phyloP scores from a whole-genome alignment of 805 yeast genomes.

The Scheffersomyces lignosus region DNA sequence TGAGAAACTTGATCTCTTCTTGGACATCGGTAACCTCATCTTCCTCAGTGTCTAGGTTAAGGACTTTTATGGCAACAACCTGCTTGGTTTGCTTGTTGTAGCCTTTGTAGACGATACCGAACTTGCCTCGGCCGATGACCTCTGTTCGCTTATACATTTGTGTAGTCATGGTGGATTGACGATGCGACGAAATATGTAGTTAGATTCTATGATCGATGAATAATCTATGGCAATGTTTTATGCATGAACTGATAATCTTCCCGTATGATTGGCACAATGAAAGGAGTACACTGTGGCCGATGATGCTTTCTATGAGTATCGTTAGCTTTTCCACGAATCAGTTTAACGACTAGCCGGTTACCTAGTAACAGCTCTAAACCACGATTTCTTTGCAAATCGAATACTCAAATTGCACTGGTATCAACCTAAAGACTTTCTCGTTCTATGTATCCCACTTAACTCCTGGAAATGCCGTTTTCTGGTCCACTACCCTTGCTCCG shows the following conservation, averaged over 20 bases:
- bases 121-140: slow-evolving; percentile 93
- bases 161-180: no score
- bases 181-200: slow-evolving; percentile 3
- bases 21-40: slow-evolving; percentile 96
- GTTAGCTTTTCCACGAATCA: background rate
- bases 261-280: slow-evolving; percentile 1
- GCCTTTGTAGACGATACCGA: slow-evolving; percentile 95
- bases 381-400: no score
- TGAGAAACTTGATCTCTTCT: slow-evolving; percentile 82
- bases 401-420: no score
- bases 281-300: background rate
- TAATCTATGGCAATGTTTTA: background rate
- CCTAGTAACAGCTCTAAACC: no score
- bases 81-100: slow-evolving; percentile 65
- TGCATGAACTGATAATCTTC: background rate
- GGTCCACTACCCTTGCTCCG: no score
- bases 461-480: no score
- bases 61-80: slow-evolving; percentile 88
- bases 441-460: no score
- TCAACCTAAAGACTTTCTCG: no score
- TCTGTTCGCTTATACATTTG: slow-evolving; percentile 80
- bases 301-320: background rate
- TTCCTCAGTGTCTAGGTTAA: slow-evolving; percentile 87
- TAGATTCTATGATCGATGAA: background rate
- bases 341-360: no score